Conservation (phyloP, 2,329 filamentous ascomycete genomes). For the Penicillium fuscoglaucum region DNA sequence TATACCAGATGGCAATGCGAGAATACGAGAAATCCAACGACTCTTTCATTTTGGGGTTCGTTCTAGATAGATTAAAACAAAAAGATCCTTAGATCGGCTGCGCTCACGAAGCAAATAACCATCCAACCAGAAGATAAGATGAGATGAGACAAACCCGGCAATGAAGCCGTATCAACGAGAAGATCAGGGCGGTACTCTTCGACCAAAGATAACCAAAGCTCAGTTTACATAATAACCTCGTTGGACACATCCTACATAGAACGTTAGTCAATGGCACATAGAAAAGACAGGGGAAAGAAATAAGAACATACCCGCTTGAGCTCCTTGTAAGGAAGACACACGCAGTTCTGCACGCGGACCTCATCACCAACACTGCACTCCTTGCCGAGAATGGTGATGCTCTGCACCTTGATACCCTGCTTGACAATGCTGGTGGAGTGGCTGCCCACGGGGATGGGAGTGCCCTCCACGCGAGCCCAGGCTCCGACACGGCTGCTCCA, state of each 20-base stretch:
- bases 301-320: conserved; percentile 79
- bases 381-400: conserved; percentile 95
- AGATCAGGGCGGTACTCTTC: conserved; percentile 21
- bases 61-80: conserved; percentile 16
- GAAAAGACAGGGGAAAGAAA: not conserved
- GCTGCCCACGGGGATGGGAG: conserved; percentile 80
- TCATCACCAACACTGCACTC: conserved; percentile 93
- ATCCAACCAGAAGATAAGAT: conserved; percentile 19
- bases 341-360: conserved; percentile 93
- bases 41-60: conserved; percentile 13
- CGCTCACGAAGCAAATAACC: conserved; percentile 20
- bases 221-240: conserved; percentile 81
- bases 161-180: conserved; percentile 20
- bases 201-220: conserved; percentile 13
- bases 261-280: conserved; percentile 3
- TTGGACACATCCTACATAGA: conserved; percentile 41
- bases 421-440: conserved; percentile 95
- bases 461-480: conserved; percentile 98
- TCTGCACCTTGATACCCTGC: conserved; percentile 98
- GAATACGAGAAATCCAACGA: conserved; percentile 5
- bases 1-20: not conserved
- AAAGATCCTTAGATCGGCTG: conserved; percentile 13
- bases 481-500: conserved; percentile 95
- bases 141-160: conserved; percentile 6
- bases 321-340: conserved; percentile 97